Evolutionary conservation across 768 basidiomycete species (phyloP).

Genomic region (Boletus eberwhitei): DNA sequence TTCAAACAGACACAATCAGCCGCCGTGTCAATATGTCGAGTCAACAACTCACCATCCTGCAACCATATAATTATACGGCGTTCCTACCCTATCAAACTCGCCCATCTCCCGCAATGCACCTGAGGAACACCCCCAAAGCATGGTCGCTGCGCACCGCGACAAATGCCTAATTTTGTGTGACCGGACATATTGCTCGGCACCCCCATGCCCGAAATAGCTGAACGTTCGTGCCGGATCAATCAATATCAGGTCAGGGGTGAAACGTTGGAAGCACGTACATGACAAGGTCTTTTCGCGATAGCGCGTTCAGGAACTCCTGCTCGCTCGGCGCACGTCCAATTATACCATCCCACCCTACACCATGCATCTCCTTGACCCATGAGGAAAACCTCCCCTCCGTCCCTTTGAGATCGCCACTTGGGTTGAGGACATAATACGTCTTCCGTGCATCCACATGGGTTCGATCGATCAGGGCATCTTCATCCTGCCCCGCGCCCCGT

Average conservation of each 20-base stretch:
- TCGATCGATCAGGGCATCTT: slow-evolving; percentile 37
- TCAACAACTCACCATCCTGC: slow-evolving; percentile 82
- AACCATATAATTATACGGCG: slow-evolving; percentile 94
- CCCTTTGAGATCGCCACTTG: slow-evolving; percentile 81
- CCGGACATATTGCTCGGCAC: slow-evolving; percentile 90
- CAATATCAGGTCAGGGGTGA: neutral
- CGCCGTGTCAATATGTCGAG: neutral
- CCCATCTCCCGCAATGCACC: slow-evolving; percentile 87
- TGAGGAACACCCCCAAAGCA: slow-evolving; percentile 99
- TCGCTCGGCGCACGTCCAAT: slow-evolving; percentile 75
- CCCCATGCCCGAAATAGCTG: slow-evolving; percentile 97
- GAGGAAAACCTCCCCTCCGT: slow-evolving; percentile 79
- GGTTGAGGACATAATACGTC: slow-evolving; percentile 85
- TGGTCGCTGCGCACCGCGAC: slow-evolving; percentile 83
- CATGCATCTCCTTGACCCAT: slow-evolving; percentile 75
- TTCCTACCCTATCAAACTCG: slow-evolving; percentile 89
- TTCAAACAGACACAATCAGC: slow-evolving; percentile 1
- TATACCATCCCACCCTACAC: slow-evolving; percentile 81
- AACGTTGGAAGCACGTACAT: slow-evolving; percentile 57
- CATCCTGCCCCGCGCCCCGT: slow-evolving; percentile 7
- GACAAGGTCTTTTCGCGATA: slow-evolving; percentile 78
- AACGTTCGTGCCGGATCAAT: neutral
- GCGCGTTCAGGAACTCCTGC: slow-evolving; percentile 73
- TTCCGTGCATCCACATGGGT: slow-evolving; percentile 61
- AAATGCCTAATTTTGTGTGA: slow-evolving; percentile 83